A percentile compares a stretch with the other conserved stretches of the same genome.
These are phyloP conservation scores for Metschnikowia shivogae DNA, from an alignment of 805 yeast genomes.

Conservation along the genomic window DNA sequence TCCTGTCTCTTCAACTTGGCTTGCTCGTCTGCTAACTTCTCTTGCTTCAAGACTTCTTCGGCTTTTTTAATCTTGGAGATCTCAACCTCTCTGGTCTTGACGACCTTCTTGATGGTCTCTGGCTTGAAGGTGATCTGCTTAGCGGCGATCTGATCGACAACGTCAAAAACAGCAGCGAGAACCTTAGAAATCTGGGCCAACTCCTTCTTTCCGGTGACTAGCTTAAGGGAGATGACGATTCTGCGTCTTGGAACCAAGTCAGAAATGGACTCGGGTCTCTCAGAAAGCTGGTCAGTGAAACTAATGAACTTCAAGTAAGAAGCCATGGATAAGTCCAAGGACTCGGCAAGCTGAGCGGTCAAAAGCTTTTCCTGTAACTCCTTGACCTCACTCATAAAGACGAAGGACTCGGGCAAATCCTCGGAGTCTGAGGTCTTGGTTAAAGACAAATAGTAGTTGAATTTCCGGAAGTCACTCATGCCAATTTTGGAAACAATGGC, in stretches of 20 bases:
- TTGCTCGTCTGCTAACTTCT: slow-evolving; percentile 64
- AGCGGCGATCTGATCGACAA: slow-evolving; percentile 57
- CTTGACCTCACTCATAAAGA: slow-evolving; percentile 83
- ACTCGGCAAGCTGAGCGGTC: slow-evolving; percentile 38
- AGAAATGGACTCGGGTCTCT: slow-evolving; percentile 58
- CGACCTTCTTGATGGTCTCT: slow-evolving; percentile 73
- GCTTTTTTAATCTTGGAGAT: slow-evolving; percentile 62
- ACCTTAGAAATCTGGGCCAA: slow-evolving; percentile 46
- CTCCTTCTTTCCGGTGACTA: slow-evolving; percentile 50
- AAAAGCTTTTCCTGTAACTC: slow-evolving; percentile 71
- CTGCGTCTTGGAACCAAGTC: slow-evolving; percentile 53
- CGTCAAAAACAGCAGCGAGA: slow-evolving; percentile 51
- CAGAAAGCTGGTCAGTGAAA: slow-evolving; percentile 79
- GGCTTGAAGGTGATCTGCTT: slow-evolving; percentile 54
- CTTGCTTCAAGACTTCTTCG: slow-evolving; percentile 63
- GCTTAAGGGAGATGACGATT: slow-evolving; percentile 50
- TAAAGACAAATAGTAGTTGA: slow-evolving; percentile 76
- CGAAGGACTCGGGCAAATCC: slow-evolving; percentile 68
- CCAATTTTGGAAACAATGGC: slow-evolving; percentile 81
- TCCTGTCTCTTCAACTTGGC: slow-evolving; percentile 64
- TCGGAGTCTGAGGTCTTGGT: slow-evolving; percentile 76
- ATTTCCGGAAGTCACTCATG: slow-evolving; percentile 73
- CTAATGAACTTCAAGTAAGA: slow-evolving; percentile 61
- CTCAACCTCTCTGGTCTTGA: slow-evolving; percentile 74
- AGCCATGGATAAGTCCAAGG: slow-evolving; percentile 43